Base-by-base conservation (phyloP, 345 rosid genomes). In the Aquilaria malaccensis region DNA sequence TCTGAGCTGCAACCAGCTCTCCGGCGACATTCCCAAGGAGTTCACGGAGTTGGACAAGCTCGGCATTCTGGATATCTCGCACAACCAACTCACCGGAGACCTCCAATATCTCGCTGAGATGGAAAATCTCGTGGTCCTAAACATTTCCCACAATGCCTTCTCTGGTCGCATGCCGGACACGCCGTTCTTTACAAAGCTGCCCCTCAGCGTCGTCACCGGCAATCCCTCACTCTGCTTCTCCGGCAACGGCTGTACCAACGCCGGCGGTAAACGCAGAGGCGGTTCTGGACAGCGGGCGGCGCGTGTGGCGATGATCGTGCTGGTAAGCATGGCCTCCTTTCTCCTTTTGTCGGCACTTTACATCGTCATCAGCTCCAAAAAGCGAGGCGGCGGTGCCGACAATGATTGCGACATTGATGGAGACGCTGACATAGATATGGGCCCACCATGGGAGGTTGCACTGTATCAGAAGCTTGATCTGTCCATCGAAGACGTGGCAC, bases 401-500 rank as follows among this genome's bases (percentile, higher is more conserved):
- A 74, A 67, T 7, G 68, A 65, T 65, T 56, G 61, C 14, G 82
- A 80, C 30, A 45, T 58, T 4, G 82, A 80, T 15, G 68, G 72
- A 5, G 67, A 68, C 37, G 58, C 50, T 41, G 89, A 81, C 67
- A 52, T 75, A 59, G 93, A 83, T 62, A 53, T 78, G 79, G 85
- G 85, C 31, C 85, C 89, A 59, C 89, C 93, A 0, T 92, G 98
- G 98, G 91, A 89, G 56, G 72, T 92, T 37, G 87, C 91, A 11
- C 71, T 88, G 1, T 92, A 85, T 73, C 96, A 86, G 68, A 92
- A 92, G 63, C 88, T 89, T 51, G 88, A 88, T 60, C 58, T 92
- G 48, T 89, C 95, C 6, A 81, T 92, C 52, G 76, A 72, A 30
- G 98, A 87, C 53, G 83, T 87, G 55, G 76, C 73, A 0, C 72